These are phyloP conservation scores for Penicillium vulpinum DNA, from an alignment of 2,329 filamentous ascomycete genomes.

Conservation along the genomic window DNA sequence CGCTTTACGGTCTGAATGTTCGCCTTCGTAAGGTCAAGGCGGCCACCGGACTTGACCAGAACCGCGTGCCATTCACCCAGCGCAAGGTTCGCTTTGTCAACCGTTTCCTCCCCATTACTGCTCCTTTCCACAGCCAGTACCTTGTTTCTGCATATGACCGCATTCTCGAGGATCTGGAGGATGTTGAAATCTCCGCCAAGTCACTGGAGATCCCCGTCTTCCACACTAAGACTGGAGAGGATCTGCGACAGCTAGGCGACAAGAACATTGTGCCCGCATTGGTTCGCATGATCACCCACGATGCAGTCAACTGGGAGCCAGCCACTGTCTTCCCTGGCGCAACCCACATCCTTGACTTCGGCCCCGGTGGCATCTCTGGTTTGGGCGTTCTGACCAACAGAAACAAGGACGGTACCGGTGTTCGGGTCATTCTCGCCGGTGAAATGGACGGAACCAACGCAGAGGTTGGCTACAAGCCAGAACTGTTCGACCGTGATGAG, in stretches of 20 bases:
- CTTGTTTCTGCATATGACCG: constrained; percentile 76
- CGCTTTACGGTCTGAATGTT: constrained; percentile 91
- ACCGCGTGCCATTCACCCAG: constrained; percentile 88
- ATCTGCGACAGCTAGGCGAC: constrained; percentile 68
- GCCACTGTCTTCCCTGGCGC: constrained; percentile 87
- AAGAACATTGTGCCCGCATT: constrained; percentile 83
- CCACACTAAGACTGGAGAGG: constrained; percentile 84
- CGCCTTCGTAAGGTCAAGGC: constrained; percentile 96
- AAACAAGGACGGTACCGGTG: constrained; percentile 98
- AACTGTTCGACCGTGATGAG: constrained; percentile 95
- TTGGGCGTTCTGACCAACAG: constrained; percentile 94
- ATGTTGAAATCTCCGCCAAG: constrained; percentile 71
- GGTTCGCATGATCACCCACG: constrained; percentile 89
- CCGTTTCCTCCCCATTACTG: constrained; percentile 94
- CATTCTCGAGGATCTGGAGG: constrained; percentile 83
- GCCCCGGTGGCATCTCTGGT: constrained; percentile 93
- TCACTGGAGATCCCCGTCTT: constrained; percentile 82
- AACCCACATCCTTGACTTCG: constrained; percentile 94
- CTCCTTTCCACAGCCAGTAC: constrained; percentile 97
- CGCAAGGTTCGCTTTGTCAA: constrained; percentile 96
- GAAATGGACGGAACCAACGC: constrained; percentile 85
- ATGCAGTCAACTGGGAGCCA: constrained; percentile 93
- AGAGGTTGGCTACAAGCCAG: constrained; percentile 96
- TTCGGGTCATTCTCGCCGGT: constrained; percentile 92
- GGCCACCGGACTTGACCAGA: constrained; percentile 95